Conservation (phyloP, 768 basidiomycete genomes). For the Podaxis mareebaensis region DNA sequence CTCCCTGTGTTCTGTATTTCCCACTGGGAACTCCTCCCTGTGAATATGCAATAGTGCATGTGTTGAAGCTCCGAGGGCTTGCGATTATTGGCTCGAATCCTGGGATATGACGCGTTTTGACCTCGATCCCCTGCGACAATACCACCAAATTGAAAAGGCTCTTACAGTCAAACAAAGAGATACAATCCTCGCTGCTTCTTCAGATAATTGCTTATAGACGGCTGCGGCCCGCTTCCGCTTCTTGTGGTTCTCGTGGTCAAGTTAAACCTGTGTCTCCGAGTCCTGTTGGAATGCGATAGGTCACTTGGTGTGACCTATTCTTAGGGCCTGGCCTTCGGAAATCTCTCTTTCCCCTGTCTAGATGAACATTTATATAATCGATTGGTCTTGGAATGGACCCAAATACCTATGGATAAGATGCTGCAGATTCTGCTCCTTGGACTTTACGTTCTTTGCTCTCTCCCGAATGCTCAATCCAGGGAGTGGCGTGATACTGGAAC, state of each 20-base stretch:
- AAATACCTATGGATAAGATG: neutral
- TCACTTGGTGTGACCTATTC: neutral
- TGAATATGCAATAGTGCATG: neutral
- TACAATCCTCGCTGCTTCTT: too few species aligned
- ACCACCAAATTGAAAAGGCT: neutral
- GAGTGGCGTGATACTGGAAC: slow-evolving; percentile 34
- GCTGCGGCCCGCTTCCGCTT: neutral
- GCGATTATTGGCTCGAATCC: too few species aligned
- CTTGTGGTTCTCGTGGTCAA: neutral
- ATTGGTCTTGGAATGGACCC: neutral
- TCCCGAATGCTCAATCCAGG: slow-evolving; percentile 14
- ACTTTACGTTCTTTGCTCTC: neutral
- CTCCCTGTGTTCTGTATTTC: neutral
- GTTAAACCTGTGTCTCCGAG: neutral
- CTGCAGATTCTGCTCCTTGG: slow-evolving; percentile 1
- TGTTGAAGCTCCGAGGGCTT: too few species aligned
- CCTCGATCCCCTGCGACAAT: neutral
- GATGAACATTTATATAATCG: neutral
- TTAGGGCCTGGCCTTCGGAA: neutral
- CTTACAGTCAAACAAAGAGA: too few species aligned
- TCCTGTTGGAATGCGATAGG: neutral
- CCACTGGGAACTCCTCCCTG: neutral
- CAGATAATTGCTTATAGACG: neutral
- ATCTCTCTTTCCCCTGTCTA: neutral
- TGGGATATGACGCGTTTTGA: neutral